Conservation (phyloP, 2,329 filamentous ascomycete species). For the Epicoccum sorghinum region DNA sequence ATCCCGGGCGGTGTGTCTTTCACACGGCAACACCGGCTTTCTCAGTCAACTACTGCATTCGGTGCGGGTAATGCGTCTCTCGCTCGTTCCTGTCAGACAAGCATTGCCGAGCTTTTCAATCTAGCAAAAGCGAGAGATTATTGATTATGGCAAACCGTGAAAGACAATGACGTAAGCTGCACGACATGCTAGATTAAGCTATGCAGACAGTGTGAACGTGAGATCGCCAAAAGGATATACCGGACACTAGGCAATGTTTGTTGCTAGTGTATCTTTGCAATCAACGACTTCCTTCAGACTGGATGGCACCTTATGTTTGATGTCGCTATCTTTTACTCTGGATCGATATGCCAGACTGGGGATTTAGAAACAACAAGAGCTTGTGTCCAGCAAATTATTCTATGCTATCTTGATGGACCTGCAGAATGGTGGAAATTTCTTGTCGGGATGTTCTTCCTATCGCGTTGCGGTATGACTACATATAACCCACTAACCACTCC, state of each 20-base stretch:
- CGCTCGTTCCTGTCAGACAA: neutral
- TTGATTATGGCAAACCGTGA: neutral
- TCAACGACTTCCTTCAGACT: too few species aligned
- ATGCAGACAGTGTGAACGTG: conserved; percentile 4
- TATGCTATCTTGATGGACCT: neutral
- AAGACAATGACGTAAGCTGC: conserved; percentile 12
- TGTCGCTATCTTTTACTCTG: too few species aligned
- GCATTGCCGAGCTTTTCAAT: neutral
- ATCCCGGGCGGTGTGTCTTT: conserved; percentile 19
- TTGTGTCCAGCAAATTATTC: too few species aligned
- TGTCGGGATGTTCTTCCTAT: conserved; percentile 5
- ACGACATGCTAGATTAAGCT: neutral
- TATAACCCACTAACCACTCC: conserved; percentile 20
- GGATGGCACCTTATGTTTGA: too few species aligned
- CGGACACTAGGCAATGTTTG: neutral
- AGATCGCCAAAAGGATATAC: conserved; percentile 4
- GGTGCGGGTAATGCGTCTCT: neutral
- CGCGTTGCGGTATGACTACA: neutral
- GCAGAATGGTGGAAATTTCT: conserved; percentile 7
- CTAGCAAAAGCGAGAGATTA: neutral
- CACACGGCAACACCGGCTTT: conserved; percentile 2
- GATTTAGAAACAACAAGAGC: too few species aligned
- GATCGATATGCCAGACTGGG: too few species aligned
- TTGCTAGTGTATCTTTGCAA: neutral
- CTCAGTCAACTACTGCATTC: neutral